Percentiles rank a stretch among this genome's conserved stretches.
These are phyloP conservation scores for Citeromyces nyonsensis DNA, from an alignment of 805 yeast genomes.

Conservation along the genomic window DNA sequence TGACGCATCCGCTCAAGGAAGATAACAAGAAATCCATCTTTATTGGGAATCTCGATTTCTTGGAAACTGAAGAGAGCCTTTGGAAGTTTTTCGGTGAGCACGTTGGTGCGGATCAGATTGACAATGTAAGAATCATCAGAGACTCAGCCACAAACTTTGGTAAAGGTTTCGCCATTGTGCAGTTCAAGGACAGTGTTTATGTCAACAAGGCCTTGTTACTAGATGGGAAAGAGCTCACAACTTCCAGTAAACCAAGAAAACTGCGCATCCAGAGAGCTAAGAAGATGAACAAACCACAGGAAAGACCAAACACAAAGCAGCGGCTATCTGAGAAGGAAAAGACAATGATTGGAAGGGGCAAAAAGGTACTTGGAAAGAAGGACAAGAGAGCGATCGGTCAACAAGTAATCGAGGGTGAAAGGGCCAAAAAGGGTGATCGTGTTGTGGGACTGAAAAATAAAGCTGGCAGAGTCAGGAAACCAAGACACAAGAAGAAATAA, in stretches of 20 bases:
- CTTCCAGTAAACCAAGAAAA: constrained; percentile 30
- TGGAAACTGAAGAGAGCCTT: constrained; percentile 77
- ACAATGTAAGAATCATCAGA: constrained; percentile 79
- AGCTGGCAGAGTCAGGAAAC: constrained; percentile 32
- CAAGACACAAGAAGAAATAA: constrained; percentile 29
- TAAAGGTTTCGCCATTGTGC: constrained; percentile 94
- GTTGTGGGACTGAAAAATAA: constrained; percentile 48
- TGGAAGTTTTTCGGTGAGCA: constrained; percentile 60
- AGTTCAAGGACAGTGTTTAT: constrained; percentile 56
- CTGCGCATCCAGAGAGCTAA: constrained; percentile 69
- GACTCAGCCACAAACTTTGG: constrained; percentile 92
- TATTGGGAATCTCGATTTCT: constrained; percentile 89
- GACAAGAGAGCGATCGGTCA: constrained; percentile 60
- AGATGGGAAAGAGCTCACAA: constrained; percentile 45
- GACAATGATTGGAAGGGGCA: constrained; percentile 71
- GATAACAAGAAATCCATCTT: constrained; percentile 76
- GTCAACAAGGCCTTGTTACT: constrained; percentile 74
- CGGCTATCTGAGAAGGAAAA: constrained; percentile 47
- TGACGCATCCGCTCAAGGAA: constrained; percentile 80
- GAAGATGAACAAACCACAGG: constrained; percentile 14
- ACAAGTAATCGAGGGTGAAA: constrained; percentile 51
- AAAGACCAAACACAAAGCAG: constrained; percentile 8
- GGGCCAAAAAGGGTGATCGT: constrained; percentile 57
- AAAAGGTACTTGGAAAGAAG: constrained; percentile 59
- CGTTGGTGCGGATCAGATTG: constrained; percentile 50